Evolutionary conservation across 2,329 filamentous ascomycete genomes (phyloP).

Genomic region (Alternaria arborescens): DNA sequence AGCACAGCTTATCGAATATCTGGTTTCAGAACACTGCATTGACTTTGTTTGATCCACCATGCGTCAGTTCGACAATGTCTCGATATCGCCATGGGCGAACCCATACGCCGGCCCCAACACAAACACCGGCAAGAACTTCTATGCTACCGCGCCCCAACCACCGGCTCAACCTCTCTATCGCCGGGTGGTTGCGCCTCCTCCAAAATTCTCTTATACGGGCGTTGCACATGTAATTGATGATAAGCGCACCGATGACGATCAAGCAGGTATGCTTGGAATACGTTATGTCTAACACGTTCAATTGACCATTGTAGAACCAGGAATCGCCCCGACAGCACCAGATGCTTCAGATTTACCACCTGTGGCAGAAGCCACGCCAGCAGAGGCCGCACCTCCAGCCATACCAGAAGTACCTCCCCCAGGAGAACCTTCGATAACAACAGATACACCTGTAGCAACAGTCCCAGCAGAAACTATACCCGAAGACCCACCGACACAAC

Average conservation of each 20-base stretch:
- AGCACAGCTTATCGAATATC: constrained; percentile 39
- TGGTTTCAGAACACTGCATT: constrained; percentile 28
- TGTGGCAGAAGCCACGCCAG: constrained; percentile 7
- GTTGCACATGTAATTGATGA: constrained; percentile 34
- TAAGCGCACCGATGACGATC: constrained; percentile 20
- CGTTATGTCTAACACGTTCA: constrained; percentile 7
- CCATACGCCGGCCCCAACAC: constrained; percentile 30
- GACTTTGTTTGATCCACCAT: constrained; percentile 37
- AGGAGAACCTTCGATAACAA: constrained; percentile 9
- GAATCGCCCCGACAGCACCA: constrained; percentile 27
- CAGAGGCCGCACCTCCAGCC: constrained; percentile 10
- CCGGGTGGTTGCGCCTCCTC: constrained; percentile 34
- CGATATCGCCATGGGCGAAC: constrained; percentile 45
- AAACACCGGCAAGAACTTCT: constrained; percentile 27
- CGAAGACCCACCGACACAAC: constrained; percentile 1
- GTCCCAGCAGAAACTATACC: constrained; percentile 13
- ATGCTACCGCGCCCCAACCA: constrained; percentile 20
- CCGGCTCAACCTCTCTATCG: constrained; percentile 31
- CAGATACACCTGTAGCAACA: constrained; percentile 13
- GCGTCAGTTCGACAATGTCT: constrained; percentile 43
- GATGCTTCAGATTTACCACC: constrained; percentile 28
- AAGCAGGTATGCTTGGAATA: constrained; percentile 27
- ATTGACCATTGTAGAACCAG: constrained; percentile 35
- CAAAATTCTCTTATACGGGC: constrained; percentile 36
- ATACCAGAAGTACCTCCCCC: constrained; percentile 11